Evolutionary conservation across 345 rosid species (phyloP), one percentile per base, ranked within the genome.

Genomic region (Lepidium didymum): DNA sequence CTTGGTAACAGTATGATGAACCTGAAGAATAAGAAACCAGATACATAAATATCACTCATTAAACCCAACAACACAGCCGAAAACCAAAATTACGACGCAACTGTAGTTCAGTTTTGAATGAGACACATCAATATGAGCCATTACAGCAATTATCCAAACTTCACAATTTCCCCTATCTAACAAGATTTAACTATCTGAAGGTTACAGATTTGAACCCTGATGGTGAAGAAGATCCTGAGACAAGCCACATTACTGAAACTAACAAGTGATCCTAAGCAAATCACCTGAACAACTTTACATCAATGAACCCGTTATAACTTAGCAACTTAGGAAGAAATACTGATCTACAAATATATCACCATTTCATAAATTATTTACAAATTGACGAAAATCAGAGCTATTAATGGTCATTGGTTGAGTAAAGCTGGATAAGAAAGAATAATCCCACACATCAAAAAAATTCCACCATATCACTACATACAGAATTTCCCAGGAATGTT

Each of bases 1-100:
- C 67, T 47, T 73, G 61, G 11, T 2, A 9, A 64, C 6, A 33
- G 54, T 59, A 11, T 16, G 62, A 72, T 19, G 36, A 69, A 72
- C 77, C 79, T 62, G 69, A 35, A 42, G 62, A 58, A 13, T 2
- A 19, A 10, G 14, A 31, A 33, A 75, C 10, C 7, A 38, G 43
- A 57, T 38, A 49, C 36, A 56, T n/a, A 59, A 9, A 23, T 42
- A 71, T n/a, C 74, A 60, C 44, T 31, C 53, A 10, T 6, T 14
- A 29, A 44, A 13, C 64, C 52, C 36, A 49, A 65, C 10, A 62
- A 51, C 56, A 58, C 27, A 23, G 27, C 15, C 19, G 33, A 66
- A 42, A 10, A 54, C n/a, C 37, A 11, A 4, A 43, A 6, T n/a
- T 12, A 35, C 36, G 47, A 46, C n/a, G n/a, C n/a, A n/a, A 36